Evolutionary conservation across 129 eudicot genomes (phyloP).

Genomic region (Helianthus tuberosus): DNA sequence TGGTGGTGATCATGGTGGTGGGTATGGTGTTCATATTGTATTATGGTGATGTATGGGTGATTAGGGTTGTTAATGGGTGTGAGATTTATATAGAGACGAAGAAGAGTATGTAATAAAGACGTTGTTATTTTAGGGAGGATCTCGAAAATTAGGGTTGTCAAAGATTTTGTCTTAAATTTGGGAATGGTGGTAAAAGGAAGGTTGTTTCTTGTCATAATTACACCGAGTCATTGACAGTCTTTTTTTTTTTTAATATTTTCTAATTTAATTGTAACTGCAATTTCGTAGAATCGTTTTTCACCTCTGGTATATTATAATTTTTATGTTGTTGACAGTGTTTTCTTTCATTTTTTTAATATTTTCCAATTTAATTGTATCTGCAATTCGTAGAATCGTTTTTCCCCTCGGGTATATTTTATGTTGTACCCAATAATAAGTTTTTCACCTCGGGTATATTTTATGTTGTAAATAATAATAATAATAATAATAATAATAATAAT

Average conservation of each 20-base stretch:
- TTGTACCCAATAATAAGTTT: no score
- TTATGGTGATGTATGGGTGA: neutral
- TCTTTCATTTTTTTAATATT: neutral
- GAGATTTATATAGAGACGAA: neutral
- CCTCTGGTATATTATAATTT: no score
- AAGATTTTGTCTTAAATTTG: conserved; percentile 11
- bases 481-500: no score
- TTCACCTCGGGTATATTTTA: no score
- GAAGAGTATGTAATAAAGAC: neutral
- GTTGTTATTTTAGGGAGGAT: neutral
- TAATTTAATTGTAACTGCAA: neutral
- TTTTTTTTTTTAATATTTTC: neutral
- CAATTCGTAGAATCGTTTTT: no score
- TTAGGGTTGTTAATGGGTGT: neutral
- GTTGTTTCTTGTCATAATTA: conserved; percentile 4
- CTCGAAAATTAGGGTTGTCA: conserved; percentile 5
- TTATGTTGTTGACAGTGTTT: no score
- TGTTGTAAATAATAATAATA: no score
- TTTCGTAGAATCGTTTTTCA: no score
- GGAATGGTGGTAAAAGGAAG: conserved; percentile 4
- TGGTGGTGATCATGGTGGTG: neutral
- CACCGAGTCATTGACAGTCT: neutral
- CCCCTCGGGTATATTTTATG: no score
- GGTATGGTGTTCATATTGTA: no score
- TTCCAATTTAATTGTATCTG: neutral